Percentiles rank a stretch among this genome's conserved stretches.
Evolutionary conservation across 495 filamentous ascomycete species (phyloP).

Genomic region (Viridothelium virens): DNA sequence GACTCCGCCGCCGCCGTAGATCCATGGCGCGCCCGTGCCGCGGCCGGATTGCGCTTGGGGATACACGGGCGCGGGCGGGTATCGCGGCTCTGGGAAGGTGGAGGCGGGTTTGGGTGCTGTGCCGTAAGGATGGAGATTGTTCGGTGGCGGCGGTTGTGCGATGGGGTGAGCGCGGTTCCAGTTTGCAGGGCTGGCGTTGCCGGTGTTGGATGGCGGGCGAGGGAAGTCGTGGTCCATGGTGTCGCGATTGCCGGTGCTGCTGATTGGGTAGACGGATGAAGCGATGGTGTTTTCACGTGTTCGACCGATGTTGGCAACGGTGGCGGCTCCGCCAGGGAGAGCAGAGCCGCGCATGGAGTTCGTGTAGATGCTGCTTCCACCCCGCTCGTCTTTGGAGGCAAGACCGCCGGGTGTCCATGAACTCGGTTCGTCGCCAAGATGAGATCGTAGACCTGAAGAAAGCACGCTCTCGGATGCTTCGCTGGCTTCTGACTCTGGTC

Average conservation of each 20-base stretch:
- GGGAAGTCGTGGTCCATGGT: conserved; percentile 8
- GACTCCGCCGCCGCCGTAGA: neutral
- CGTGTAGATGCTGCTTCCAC: conserved; percentile 5
- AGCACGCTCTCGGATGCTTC: neutral
- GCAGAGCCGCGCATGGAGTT: conserved; percentile 5
- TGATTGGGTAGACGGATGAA: neutral
- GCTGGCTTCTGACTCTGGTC: conserved; percentile 1
- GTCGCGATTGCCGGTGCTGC: neutral
- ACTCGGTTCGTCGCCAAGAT: neutral
- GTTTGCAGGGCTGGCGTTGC: neutral
- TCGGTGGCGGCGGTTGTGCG: neutral
- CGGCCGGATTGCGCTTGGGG: conserved; percentile 4
- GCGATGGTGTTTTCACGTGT: neutral
- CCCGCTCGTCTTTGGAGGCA: conserved; percentile 5
- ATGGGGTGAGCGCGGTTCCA: neutral
- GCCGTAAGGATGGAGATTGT: neutral
- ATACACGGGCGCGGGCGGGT: neutral
- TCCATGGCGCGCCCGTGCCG: conserved; percentile 1
- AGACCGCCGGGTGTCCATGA: neutral
- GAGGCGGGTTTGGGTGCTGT: neutral
- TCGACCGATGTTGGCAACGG: conserved; percentile 1
- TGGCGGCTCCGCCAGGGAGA: neutral
- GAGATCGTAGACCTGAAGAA: neutral
- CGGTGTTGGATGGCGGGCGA: neutral
- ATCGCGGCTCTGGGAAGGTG: neutral